Percentiles rank a stretch among this genome's conserved stretches.
phyloP scores from a whole-genome alignment of 1,139 yeast genomes.

The Candida mesenterica region DNA sequence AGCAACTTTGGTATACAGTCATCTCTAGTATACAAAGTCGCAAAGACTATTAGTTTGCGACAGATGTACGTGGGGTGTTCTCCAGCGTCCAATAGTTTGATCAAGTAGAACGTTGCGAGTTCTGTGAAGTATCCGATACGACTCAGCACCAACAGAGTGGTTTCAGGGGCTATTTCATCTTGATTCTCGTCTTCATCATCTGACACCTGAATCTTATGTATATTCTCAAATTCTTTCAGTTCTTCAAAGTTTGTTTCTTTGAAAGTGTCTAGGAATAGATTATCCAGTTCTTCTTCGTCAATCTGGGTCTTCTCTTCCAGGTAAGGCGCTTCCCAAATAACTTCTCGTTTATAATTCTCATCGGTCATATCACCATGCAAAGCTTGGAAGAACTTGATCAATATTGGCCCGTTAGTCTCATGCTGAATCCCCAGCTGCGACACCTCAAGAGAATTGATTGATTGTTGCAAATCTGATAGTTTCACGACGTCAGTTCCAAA shows the following conservation, averaged over 20 bases:
- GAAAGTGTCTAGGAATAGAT: constrained; percentile 11
- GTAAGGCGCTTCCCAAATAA: no score
- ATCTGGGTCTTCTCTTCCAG: constrained; percentile 2
- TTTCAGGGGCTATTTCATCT: constrained; percentile 1
- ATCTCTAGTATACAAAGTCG: constrained; percentile 15
- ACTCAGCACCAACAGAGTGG: not conserved
- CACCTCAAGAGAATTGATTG: constrained; percentile 11
- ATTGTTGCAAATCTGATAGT: constrained; percentile 4
- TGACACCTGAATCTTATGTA: constrained; percentile 30
- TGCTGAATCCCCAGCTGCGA: constrained; percentile 15
- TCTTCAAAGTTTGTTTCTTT: constrained; percentile 9
- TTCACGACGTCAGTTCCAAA: constrained; percentile 2
- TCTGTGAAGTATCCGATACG: constrained; percentile 4
- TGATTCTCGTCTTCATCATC: constrained; percentile 28
- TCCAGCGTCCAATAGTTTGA: constrained; percentile 22
- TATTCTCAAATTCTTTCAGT: constrained; percentile 4
- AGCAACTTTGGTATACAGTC: constrained; percentile 6
- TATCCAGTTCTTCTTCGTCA: constrained; percentile 15
- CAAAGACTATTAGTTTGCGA: constrained; percentile 28
- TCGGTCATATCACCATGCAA: not conserved
- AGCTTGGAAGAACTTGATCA: constrained; percentile 15
- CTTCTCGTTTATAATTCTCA: not conserved
- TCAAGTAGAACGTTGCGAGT: constrained; percentile 9
- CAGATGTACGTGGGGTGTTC: constrained; percentile 29
- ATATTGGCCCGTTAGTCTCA: constrained; percentile 11